A percentile compares a stretch with the other conserved stretches of the same genome.
phyloP scores from a whole-genome alignment of 2,329 filamentous ascomycete genomes.

The Aspergillus fischeri region DNA sequence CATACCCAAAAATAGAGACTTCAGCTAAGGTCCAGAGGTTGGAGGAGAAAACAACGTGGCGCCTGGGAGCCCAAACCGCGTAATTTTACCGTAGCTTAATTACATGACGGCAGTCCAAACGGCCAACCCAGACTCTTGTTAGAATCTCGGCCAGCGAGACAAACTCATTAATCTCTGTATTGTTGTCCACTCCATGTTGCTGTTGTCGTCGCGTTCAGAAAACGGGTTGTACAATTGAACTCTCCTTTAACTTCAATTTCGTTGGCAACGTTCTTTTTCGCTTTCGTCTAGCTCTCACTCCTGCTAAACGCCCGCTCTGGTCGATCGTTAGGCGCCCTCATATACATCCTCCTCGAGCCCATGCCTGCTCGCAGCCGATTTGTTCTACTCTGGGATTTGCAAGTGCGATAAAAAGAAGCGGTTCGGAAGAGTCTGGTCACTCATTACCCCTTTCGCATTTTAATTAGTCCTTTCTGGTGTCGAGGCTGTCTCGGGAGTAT shows the following conservation, averaged over 20 bases:
- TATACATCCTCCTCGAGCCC: constrained; percentile 10
- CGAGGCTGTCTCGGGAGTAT: background rate
- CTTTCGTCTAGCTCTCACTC: constrained; percentile 2
- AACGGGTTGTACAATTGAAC: background rate
- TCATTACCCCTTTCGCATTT: background rate
- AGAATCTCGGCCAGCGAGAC: constrained; percentile 12
- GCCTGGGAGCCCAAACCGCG: background rate
- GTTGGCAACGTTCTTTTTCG: background rate
- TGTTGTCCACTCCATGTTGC: constrained; percentile 8
- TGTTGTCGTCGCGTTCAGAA: background rate
- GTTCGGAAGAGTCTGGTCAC: constrained; percentile 9
- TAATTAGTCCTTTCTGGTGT: background rate
- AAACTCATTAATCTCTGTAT: constrained; percentile 10
- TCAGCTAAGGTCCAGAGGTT: background rate
- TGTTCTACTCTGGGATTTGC: constrained; percentile 7
- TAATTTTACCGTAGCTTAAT: constrained; percentile 2
- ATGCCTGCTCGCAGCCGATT: constrained; percentile 11
- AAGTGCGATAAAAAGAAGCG: constrained; percentile 5
- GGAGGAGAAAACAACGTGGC: background rate
- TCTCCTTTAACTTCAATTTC: background rate
- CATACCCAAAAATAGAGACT: background rate
- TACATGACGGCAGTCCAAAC: constrained; percentile 8
- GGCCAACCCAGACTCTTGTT: constrained; percentile 3
- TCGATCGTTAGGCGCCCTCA: constrained; percentile 15
- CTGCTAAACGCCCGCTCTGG: constrained; percentile 1